These are phyloP conservation scores for Apium graveolens DNA, from an alignment of 129 eudicot species.

Conservation along the genomic window DNA sequence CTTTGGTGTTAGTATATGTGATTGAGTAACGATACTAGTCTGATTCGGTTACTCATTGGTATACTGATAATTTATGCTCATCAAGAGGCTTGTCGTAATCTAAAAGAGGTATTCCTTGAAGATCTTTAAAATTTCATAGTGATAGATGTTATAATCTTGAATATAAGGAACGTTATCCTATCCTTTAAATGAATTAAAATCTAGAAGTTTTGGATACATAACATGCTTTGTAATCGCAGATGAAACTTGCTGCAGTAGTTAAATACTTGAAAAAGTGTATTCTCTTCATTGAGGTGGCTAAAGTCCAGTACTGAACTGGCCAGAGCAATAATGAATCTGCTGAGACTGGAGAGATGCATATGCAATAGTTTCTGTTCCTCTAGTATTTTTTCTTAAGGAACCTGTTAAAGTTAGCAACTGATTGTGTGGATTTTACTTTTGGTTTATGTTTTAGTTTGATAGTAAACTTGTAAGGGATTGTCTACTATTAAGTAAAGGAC, in stretches of 20 bases:
- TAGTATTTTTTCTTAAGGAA: background rate
- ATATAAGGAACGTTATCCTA: background rate
- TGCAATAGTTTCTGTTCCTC: background rate
- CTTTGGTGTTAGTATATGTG: too few relatives aligned
- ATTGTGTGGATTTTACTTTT: background rate
- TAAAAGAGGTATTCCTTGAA: background rate
- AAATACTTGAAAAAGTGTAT: background rate
- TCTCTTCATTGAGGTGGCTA: background rate
- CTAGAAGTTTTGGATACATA: background rate
- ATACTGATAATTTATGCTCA: background rate
- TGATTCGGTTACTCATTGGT: background rate
- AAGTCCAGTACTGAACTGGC: background rate
- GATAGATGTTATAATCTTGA: background rate
- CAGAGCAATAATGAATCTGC: background rate
- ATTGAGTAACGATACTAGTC: too few relatives aligned
- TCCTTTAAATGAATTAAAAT: background rate
- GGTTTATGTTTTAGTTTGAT: background rate
- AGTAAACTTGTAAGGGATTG: background rate
- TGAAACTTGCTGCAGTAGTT: background rate
- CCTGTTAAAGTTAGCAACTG: background rate
- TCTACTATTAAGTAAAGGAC: background rate
- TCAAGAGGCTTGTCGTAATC: background rate
- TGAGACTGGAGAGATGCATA: background rate
- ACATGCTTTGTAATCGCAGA: background rate
- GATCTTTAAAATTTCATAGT: too few relatives aligned